Conservation (phyloP, 306 rosid genomes). For the Castanea mollissima region DNA sequence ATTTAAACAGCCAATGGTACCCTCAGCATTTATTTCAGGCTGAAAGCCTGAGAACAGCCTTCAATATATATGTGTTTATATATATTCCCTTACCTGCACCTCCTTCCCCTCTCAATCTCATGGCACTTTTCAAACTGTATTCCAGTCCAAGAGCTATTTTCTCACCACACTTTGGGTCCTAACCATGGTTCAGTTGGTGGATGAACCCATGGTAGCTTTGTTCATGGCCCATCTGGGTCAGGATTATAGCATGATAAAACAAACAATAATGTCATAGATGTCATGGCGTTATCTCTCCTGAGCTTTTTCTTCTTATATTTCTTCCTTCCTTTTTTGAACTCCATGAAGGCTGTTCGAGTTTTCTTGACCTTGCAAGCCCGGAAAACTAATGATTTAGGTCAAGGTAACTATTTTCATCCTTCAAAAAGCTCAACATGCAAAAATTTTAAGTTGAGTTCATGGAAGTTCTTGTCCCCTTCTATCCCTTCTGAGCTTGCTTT, state of each 20-base stretch:
- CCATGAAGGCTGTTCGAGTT: constrained; percentile 48
- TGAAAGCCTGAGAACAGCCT: constrained; percentile 8
- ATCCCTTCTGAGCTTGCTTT: constrained; percentile 37
- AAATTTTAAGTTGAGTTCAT: neutral
- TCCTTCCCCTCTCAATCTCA: constrained; percentile 22
- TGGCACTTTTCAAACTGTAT: constrained; percentile 22
- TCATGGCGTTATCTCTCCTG: constrained; percentile 88
- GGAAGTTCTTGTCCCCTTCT: neutral
- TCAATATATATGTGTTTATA: constrained; percentile 37
- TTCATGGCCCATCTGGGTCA: constrained; percentile 7
- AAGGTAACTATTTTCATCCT: neutral
- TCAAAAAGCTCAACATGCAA: neutral
- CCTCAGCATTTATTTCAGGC: constrained; percentile 35
- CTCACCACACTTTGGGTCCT: neutral
- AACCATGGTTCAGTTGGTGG: constrained; percentile 1
- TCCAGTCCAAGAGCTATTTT: neutral
- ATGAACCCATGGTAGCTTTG: neutral
- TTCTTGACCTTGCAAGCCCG: constrained; percentile 99
- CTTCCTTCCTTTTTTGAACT: constrained; percentile 5
- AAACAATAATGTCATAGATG: constrained; percentile 16
- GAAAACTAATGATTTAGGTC: rapidly evolving
- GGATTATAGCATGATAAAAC: neutral
- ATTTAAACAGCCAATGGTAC: constrained; percentile 49
- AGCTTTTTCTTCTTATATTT: constrained; percentile 53
- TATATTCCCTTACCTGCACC: constrained; percentile 6